Percentiles rank a stretch among this genome's conserved stretches.
phyloP scores from a whole-genome alignment of 2,329 filamentous ascomycete species.

The Ascochyta clinopodiicola region DNA sequence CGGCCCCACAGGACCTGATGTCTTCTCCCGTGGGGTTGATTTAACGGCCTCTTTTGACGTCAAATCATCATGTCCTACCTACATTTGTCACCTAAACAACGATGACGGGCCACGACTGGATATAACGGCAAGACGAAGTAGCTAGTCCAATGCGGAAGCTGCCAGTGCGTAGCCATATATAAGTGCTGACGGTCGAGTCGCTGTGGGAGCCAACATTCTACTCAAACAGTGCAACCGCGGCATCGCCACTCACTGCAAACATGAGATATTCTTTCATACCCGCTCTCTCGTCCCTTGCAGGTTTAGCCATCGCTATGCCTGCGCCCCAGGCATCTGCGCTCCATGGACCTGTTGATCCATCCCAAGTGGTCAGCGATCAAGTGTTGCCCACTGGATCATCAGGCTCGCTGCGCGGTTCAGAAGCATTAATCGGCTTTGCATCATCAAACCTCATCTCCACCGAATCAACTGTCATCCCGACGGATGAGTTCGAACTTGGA shows the following conservation, averaged over 20 bases:
- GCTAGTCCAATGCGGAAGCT: neutral
- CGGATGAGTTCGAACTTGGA: constrained; percentile 46
- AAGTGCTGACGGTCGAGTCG: neutral
- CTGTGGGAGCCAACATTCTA: neutral
- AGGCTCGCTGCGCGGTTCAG: constrained; percentile 45
- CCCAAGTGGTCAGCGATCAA: constrained; percentile 9
- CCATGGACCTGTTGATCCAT: constrained; percentile 15
- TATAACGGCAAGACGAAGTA: neutral
- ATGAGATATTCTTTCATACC: constrained; percentile 12
- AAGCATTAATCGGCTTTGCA: constrained; percentile 42
- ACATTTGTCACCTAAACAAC: neutral
- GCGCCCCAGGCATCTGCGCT: constrained; percentile 14
- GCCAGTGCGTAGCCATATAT: neutral
- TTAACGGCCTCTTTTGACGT: constrained; percentile 2
- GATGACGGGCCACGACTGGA: neutral
- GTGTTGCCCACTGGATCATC: constrained; percentile 40
- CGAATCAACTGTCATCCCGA: constrained; percentile 42
- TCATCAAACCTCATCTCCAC: constrained; percentile 40
- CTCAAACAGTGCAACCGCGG: neutral
- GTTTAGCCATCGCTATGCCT: constrained; percentile 13
- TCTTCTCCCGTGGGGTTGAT: neutral
- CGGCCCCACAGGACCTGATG: neutral
- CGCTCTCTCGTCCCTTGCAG: constrained; percentile 5
- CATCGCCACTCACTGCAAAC: neutral
- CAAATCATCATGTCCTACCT: neutral